Evolutionary conservation across 345 rosid genomes (phyloP).

Genomic region (Carallia pectinifolia): DNA sequence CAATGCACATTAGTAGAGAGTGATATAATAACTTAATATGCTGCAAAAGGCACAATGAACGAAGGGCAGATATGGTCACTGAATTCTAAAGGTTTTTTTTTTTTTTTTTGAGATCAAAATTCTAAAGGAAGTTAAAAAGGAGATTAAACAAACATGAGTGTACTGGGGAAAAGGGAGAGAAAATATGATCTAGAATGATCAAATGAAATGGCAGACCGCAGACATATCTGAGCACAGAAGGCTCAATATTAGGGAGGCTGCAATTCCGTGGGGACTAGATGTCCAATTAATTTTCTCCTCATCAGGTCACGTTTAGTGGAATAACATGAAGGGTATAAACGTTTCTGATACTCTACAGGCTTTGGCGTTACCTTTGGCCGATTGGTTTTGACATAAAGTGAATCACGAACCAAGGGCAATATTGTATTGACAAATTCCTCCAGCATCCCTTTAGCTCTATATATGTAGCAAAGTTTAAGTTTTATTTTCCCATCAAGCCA

Average conservation of each 20-base stretch:
- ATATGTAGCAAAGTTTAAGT: constrained; percentile 70
- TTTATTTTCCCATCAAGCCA: constrained; percentile 71
- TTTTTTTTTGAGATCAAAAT: no score
- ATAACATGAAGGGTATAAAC: background rate
- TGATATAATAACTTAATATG: background rate
- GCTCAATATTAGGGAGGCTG: background rate
- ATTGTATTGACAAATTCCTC: constrained; percentile 67
- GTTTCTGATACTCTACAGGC: background rate
- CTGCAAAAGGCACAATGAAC: background rate
- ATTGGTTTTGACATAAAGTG: constrained; percentile 50
- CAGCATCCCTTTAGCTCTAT: constrained; percentile 74
- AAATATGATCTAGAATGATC: background rate
- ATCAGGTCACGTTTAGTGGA: no score
- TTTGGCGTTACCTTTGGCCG: constrained; percentile 55
- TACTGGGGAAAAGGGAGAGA: no score
- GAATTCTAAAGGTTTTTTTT: background rate
- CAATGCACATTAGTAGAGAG: background rate
- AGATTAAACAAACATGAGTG: background rate
- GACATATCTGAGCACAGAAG: background rate
- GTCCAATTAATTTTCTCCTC: background rate
- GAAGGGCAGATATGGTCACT: no score
- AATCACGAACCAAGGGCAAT: constrained; percentile 64
- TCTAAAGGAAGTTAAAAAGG: background rate
- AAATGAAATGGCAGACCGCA: background rate
- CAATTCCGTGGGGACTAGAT: background rate